Evolutionary conservation across 805 yeast genomes (phyloP).

Genomic region (Saccharomycopsis fodiens): DNA sequence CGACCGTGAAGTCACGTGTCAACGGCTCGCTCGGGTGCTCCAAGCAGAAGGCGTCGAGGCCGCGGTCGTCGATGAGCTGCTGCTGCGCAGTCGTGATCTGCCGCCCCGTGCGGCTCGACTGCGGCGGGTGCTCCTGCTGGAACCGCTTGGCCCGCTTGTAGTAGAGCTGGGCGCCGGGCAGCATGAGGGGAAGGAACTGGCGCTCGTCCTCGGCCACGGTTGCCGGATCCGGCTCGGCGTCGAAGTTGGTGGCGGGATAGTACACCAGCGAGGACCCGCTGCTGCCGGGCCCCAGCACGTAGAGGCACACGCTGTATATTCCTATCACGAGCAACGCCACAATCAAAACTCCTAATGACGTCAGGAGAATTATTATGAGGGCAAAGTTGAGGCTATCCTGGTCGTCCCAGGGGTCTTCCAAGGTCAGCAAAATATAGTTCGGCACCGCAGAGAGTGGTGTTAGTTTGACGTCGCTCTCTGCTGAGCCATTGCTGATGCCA

Average conservation of each 20-base stretch:
- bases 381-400: slow-evolving; percentile 9
- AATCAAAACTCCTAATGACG: slow-evolving; percentile 15
- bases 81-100: slow-evolving; percentile 13
- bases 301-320: slow-evolving; percentile 17
- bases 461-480: no score
- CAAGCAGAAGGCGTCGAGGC: slow-evolving; percentile 20
- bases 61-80: slow-evolving; percentile 18
- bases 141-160: slow-evolving; percentile 8
- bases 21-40: slow-evolving; percentile 8
- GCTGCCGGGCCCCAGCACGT: neutral
- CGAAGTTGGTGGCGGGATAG: neutral
- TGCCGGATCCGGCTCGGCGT: slow-evolving; percentile 2
- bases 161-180: neutral
- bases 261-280: neutral
- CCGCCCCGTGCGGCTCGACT: slow-evolving; percentile 10
- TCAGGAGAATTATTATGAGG: slow-evolving; percentile 9
- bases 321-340: slow-evolving; percentile 16
- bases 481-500: no score
- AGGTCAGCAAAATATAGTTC: no score
- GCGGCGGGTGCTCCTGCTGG: slow-evolving; percentile 13
- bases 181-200: slow-evolving; percentile 7
- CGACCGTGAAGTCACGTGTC: slow-evolving; percentile 11
- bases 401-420: slow-evolving; percentile 1
- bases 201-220: slow-evolving; percentile 9
- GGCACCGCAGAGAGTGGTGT: no score